phyloP scores from a whole-genome alignment of 2,329 filamentous ascomycete genomes.

The Exophiala lecanii-corni region DNA sequence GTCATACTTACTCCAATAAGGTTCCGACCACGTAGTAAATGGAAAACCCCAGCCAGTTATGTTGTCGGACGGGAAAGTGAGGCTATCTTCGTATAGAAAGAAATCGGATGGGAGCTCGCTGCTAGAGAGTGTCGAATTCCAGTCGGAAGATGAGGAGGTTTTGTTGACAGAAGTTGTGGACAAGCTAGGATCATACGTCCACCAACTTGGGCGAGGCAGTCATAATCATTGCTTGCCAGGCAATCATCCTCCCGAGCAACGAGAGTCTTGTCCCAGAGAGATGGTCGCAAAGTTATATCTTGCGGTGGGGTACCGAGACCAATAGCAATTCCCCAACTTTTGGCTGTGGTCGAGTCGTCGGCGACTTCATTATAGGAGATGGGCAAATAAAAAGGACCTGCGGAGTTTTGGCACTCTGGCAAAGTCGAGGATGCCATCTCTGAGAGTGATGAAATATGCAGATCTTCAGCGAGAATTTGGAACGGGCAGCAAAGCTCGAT shows the following conservation, averaged over 20 bases:
- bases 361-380: background rate
- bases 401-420: background rate
- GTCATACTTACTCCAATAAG: background rate
- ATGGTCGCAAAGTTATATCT: background rate
- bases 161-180: background rate
- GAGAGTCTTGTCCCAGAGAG: background rate
- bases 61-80: background rate
- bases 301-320: constrained; percentile 3
- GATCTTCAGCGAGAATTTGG: no score
- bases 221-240: background rate
- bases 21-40: background rate
- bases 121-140: background rate
- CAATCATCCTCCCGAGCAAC: background rate
- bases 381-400: background rate
- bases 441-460: background rate
- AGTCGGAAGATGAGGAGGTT: background rate
- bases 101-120: background rate
- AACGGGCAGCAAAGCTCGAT: no score
- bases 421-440: background rate
- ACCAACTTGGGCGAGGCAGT: background rate
- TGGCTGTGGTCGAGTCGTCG: background rate
- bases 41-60: constrained; percentile 1
- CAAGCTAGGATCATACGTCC: constrained; percentile 3
- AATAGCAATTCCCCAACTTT: constrained; percentile 5
- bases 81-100: constrained; percentile 1